Conservation (phyloP, 352 stramenopile genomes). For the Ochromonadaceae sp. region DNA sequence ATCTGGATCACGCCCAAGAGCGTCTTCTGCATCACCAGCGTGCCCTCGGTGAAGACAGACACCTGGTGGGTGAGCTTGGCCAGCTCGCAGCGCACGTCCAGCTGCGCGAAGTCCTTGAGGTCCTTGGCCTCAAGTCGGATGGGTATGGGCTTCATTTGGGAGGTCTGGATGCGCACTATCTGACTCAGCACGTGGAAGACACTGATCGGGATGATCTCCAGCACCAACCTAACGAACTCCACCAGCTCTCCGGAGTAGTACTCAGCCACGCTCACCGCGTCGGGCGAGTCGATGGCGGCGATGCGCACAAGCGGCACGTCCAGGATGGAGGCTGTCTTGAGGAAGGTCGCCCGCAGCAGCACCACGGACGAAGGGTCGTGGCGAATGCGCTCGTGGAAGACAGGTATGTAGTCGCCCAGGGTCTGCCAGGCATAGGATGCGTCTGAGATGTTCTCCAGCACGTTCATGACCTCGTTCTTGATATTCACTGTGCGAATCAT, state of each 20-base stretch:
- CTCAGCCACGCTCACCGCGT: constrained; percentile 71
- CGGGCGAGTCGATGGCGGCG: constrained; percentile 68
- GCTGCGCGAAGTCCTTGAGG: constrained; percentile 71
- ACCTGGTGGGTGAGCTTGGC: constrained; percentile 79
- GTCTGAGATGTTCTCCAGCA: constrained; percentile 80
- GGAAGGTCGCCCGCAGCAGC: constrained; percentile 72
- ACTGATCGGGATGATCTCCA: constrained; percentile 80
- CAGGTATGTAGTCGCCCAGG: constrained; percentile 80
- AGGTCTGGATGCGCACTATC: constrained; percentile 75
- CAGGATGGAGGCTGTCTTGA: constrained; percentile 82
- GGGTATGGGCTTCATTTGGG: constrained; percentile 68
- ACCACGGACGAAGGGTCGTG: constrained; percentile 77
- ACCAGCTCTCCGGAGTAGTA: constrained; percentile 85
- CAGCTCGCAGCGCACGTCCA: constrained; percentile 75
- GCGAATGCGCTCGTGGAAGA: constrained; percentile 76
- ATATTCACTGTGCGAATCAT: constrained; percentile 87
- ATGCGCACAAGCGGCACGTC: constrained; percentile 79
- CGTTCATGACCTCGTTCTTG: constrained; percentile 67
- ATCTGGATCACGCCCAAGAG: constrained; percentile 81
- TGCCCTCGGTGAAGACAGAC: constrained; percentile 82
- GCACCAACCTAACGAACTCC: constrained; percentile 75
- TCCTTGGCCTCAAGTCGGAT: constrained; percentile 76
- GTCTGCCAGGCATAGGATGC: constrained; percentile 83
- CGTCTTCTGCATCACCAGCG: constrained; percentile 82
- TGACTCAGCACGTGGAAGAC: constrained; percentile 79